These are phyloP conservation scores for Tephrocybe sp. DNA, from an alignment of 768 basidiomycete genomes.

Conservation along the genomic window DNA sequence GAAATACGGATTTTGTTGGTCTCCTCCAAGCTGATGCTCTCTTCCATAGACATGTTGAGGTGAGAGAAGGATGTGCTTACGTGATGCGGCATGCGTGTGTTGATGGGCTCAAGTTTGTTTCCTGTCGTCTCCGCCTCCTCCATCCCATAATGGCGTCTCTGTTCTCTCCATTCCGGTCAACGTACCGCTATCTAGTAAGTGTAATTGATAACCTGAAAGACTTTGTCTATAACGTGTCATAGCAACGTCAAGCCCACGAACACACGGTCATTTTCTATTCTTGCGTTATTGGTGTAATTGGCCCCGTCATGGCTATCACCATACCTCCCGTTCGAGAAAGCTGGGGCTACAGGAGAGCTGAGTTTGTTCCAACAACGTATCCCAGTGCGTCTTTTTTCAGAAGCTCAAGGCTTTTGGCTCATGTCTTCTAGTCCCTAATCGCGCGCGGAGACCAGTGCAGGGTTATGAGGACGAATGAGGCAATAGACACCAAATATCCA, in stretches of 20 bases:
- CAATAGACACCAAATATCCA: not conserved
- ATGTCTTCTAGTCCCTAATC: conserved; percentile 56
- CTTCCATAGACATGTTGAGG: conserved; percentile 66
- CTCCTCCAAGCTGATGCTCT: conserved; percentile 89
- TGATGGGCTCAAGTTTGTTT: conserved; percentile 7
- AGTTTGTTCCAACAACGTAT: conserved; percentile 72
- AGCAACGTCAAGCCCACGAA: conserved; percentile 93
- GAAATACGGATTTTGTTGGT: conserved; percentile 95
- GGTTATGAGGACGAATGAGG: conserved; percentile 69
- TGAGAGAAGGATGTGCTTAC: conserved; percentile 17
- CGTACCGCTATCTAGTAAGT: conserved; percentile 50
- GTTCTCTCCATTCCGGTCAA: conserved; percentile 43
- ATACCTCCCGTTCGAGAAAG: conserved; percentile 78
- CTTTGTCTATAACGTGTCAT: conserved; percentile 15
- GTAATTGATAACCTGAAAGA: not conserved
- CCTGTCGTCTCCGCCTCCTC: conserved; percentile 7
- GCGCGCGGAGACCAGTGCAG: conserved; percentile 61
- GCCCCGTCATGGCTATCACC: conserved; percentile 68
- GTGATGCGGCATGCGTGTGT: conserved; percentile 17
- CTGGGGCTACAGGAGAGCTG: conserved; percentile 70
- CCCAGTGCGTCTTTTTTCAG: conserved; percentile 54
- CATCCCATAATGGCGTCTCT: conserved; percentile 37
- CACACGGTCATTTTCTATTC: conserved; percentile 91
- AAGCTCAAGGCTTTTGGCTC: not conserved
- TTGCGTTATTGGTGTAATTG: conserved; percentile 66